Base-by-base conservation (phyloP, 2,329 filamentous ascomycete species). In the Pseudocercospora fuligena region DNA sequence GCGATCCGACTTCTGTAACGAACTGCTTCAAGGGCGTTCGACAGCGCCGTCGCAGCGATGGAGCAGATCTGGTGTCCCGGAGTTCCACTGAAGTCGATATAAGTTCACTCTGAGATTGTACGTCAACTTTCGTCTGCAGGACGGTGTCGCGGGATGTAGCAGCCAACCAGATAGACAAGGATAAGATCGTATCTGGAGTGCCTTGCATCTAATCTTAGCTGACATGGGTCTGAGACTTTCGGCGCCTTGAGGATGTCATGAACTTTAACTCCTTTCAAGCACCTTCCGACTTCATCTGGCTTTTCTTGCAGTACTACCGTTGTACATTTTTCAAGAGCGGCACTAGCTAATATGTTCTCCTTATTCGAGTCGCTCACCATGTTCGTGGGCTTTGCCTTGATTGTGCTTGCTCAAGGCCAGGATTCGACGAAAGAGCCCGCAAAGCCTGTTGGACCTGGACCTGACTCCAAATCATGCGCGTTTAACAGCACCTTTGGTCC, bases 401-500 rank as follows among this genome's bases (percentile, higher is more conserved):
- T 2, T 2, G 19, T 51, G 2, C 14, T 8, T 25, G 19, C 46
- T 49, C 12, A 21, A 14, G 5, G 23, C 23, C 3, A 25, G 47
- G 21, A 51, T 51, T 6, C 9, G 5, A 25, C 4, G 1, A 25
- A 12, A 51, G 19, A 5, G 47, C 19, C 47, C 21, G 23, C 19
- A 51, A 23, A 21, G 6, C 1, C 47, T 19, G n/a, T 27, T 11
- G 59, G 59, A 21, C 59, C 59, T n/a, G 47, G 25, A 19, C 21
- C 21, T 5, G 19, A 61, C 27, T 61, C 59, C 8, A 49, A 31
- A 12, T 46, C 31, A 23, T 65, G 63, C 51, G 43, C 63, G 19
- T 65, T 65, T 49, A 61, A 65, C 36, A 40, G 49, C 23, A 61
- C 58, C 14, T 31, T 60, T 8, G 63, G 63, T 1, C 63, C 63